A percentile compares a stretch with the other conserved stretches of the same genome.
Conservation (phyloP, 805 yeast species). For the Myxozyma lipomycoides region DNA sequence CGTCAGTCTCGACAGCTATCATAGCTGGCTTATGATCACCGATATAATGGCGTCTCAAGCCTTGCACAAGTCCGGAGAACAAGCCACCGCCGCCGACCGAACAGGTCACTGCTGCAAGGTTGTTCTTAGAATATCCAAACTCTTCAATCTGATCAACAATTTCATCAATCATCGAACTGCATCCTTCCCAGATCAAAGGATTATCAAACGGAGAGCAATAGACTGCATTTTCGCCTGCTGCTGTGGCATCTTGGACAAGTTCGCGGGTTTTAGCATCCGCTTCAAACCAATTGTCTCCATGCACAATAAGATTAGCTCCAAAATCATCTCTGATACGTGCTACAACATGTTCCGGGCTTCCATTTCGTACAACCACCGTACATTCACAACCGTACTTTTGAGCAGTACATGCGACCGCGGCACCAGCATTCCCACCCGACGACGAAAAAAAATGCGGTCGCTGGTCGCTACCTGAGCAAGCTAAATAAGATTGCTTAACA, state of each 20-base stretch:
- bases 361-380: constrained; percentile 59
- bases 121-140: constrained; percentile 37
- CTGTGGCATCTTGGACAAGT: constrained; percentile 55
- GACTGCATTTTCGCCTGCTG: constrained; percentile 66
- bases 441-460: constrained; percentile 62
- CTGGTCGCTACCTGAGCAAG: constrained; percentile 36
- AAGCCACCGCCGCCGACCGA: constrained; percentile 98
- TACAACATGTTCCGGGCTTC: constrained; percentile 46
- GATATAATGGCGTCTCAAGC: constrained; percentile 56
- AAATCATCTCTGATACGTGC: constrained; percentile 42
- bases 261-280: constrained; percentile 75
- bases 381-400: constrained; percentile 52
- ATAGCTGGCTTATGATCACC: constrained; percentile 38
- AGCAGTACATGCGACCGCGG: constrained; percentile 91
- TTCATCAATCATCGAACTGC: constrained; percentile 89
- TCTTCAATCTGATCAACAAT: constrained; percentile 70
- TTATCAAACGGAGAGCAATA: constrained; percentile 92
- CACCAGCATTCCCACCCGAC: constrained; percentile 96
- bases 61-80: constrained; percentile 80
- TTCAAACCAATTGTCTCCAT: constrained; percentile 75
- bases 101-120: constrained; percentile 76
- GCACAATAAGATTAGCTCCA: constrained; percentile 54
- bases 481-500: constrained; percentile 57
- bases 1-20: constrained; percentile 56
- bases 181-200: constrained; percentile 91